Conservation (phyloP, 2,329 filamentous ascomycete species). For the Cadophora luteo-olivacea region DNA sequence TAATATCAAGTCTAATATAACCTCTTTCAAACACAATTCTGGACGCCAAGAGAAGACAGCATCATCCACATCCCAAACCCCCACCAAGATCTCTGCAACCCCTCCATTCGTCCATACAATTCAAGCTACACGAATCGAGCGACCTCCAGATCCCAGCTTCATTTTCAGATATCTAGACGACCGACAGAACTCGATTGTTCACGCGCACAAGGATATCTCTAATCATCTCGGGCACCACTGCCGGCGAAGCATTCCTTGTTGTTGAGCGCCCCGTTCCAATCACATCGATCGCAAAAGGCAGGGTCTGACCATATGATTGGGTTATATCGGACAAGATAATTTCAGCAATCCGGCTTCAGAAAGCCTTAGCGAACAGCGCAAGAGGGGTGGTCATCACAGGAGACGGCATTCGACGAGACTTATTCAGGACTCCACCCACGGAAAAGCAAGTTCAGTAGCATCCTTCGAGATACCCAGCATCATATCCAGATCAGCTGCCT, state of each 20-base stretch:
- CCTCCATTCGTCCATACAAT: neutral
- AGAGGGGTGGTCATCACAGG: neutral
- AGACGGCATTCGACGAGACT: neutral
- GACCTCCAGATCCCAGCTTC: neutral
- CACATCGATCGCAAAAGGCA: too few relatives aligned
- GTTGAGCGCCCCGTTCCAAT: neutral
- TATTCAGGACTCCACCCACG: neutral
- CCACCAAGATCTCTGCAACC: neutral
- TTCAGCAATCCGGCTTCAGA: too few relatives aligned
- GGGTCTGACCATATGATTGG: neutral
- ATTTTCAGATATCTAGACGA: neutral
- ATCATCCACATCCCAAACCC: neutral
- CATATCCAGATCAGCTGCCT: neutral
- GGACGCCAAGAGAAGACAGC: neutral
- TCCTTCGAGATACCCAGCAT: too few relatives aligned
- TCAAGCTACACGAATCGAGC: constrained; percentile 3
- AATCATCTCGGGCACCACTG: neutral
- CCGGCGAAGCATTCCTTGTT: neutral
- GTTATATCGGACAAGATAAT: neutral
- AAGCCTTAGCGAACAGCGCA: neutral
- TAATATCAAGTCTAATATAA: neutral
- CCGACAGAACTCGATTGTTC: neutral
- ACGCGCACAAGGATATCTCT: neutral
- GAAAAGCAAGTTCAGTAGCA: neutral
- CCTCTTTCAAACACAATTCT: neutral